These are phyloP conservation scores for Patellaria atrata DNA, from an alignment of 495 filamentous ascomycete genomes.

Conservation along the genomic window DNA sequence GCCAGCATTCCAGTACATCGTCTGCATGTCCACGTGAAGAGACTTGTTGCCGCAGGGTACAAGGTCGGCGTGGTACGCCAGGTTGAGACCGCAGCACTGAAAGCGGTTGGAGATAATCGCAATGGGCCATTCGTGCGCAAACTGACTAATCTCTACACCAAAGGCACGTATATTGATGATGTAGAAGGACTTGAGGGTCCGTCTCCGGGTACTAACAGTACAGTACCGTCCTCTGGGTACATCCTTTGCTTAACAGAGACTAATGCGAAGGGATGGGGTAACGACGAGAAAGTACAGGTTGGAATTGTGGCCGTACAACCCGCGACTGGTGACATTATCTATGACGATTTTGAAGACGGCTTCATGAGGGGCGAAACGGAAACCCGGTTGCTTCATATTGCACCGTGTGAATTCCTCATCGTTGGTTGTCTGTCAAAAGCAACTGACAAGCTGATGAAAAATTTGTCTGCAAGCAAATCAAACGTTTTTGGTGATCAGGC, in stretches of 20 bases:
- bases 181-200: constrained; percentile 57
- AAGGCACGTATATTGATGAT: constrained; percentile 96
- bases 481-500: constrained; percentile 89
- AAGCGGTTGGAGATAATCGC: constrained; percentile 88
- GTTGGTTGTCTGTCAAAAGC: constrained; percentile 85
- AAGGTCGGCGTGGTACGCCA: constrained; percentile 95
- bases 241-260: constrained; percentile 86
- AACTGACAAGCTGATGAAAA: constrained; percentile 82
- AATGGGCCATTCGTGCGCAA: constrained; percentile 87
- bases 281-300: constrained; percentile 85
- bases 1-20: constrained; percentile 91
- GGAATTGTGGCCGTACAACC: constrained; percentile 93
- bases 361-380: constrained; percentile 98
- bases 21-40: constrained; percentile 87
- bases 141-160: constrained; percentile 93
- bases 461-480: constrained; percentile 75
- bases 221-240: constrained; percentile 69
- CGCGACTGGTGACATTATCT: constrained; percentile 87
- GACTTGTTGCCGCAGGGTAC: constrained; percentile 78
- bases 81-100: constrained; percentile 94
- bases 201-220: constrained; percentile 29
- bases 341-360: constrained; percentile 92
- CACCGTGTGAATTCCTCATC: constrained; percentile 91
- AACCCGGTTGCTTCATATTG: constrained; percentile 83
- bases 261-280: constrained; percentile 68